Conservation (phyloP, 208 protist species). For the Leishmania mexicana region DNA sequence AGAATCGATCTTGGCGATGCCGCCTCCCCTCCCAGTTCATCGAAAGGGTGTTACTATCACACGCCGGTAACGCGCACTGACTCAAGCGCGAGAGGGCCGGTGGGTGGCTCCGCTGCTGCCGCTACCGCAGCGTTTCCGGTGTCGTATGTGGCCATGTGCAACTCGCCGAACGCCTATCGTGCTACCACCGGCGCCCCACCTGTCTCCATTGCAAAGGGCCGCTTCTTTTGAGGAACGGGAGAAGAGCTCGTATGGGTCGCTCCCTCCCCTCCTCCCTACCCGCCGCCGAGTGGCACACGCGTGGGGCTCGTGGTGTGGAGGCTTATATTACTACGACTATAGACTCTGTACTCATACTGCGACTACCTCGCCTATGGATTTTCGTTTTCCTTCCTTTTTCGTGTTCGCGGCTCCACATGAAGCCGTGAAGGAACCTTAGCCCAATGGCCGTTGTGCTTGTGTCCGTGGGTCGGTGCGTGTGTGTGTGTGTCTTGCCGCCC, state of each 20-base stretch:
- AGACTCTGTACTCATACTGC: neutral
- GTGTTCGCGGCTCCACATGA: neutral
- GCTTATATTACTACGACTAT: neutral
- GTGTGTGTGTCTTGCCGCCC: neutral
- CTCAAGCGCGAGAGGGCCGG: neutral
- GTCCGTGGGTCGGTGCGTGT: neutral
- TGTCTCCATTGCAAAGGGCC: neutral
- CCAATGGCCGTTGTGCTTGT: neutral
- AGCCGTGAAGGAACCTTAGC: neutral
- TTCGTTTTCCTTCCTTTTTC: neutral
- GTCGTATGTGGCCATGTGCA: neutral
- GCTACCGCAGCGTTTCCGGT: neutral
- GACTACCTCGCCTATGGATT: neutral
- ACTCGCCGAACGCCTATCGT: neutral
- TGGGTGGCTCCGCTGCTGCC: neutral
- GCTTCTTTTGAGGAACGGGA: neutral
- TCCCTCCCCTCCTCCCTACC: neutral
- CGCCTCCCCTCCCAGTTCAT: neutral
- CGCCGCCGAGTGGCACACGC: neutral
- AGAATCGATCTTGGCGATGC: neutral
- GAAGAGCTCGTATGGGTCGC: neutral
- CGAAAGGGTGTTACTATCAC: constrained; percentile 7
- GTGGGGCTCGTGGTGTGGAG: neutral
- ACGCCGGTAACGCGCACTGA: neutral
- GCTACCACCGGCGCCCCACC: neutral